Conservation (phyloP, 257 asterid genomes). For the Ocimum tenuiflorum region DNA sequence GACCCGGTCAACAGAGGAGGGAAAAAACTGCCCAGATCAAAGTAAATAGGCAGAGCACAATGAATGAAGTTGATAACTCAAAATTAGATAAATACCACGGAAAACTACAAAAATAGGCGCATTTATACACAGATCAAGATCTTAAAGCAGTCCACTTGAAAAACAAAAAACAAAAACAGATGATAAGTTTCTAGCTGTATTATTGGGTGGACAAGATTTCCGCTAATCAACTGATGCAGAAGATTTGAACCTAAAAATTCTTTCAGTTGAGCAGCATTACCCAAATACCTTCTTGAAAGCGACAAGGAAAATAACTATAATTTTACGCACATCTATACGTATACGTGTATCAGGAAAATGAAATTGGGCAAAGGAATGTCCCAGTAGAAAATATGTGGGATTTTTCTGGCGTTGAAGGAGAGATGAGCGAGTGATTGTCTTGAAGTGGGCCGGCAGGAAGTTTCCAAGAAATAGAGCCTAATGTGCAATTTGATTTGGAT, state of each 20-base stretch:
- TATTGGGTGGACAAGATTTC: constrained; percentile 8
- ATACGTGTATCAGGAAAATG: background rate
- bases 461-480: constrained; percentile 47
- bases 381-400: background rate
- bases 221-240: constrained; percentile 24
- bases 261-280: constrained; percentile 4
- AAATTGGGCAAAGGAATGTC: background rate
- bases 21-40: constrained; percentile 25
- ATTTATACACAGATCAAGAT: constrained; percentile 33
- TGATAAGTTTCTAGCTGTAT: constrained; percentile 20
- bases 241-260: constrained; percentile 25
- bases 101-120: background rate
- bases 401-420: background rate
- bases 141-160: background rate
- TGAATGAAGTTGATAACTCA: background rate
- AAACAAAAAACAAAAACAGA: background rate
- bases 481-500: constrained; percentile 18
- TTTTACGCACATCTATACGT: background rate
- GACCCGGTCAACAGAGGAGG: constrained; percentile 23
- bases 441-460: constrained; percentile 40
- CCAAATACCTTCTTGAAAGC: background rate
- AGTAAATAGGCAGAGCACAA: background rate
- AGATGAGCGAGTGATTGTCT: background rate
- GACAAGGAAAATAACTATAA: background rate
- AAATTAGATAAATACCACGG: background rate